A percentile compares a stretch with the other conserved stretches of the same genome.
phyloP scores from a whole-genome alignment of 106 monocot species.

The Alisma plantagoaquatica region DNA sequence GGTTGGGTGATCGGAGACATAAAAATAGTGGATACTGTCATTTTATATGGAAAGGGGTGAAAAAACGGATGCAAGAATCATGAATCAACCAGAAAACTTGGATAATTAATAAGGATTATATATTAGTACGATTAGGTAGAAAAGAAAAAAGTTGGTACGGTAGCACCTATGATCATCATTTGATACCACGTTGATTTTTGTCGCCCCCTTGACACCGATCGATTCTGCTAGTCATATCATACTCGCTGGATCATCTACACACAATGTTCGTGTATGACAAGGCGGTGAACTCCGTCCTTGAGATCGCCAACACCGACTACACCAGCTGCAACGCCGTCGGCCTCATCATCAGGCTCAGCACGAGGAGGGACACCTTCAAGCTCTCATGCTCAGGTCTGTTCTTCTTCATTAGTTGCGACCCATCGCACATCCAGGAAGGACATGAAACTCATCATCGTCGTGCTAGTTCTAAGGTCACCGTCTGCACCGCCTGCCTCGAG shows the following conservation, averaged over 20 bases:
- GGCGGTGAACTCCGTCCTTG: slow-evolving; percentile 41
- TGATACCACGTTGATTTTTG: neutral
- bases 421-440: slow-evolving; percentile 25
- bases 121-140: too few relatives aligned
- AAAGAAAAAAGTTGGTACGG: too few relatives aligned
- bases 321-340: slow-evolving; percentile 30
- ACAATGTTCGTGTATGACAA: slow-evolving; percentile 65
- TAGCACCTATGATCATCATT: too few relatives aligned
- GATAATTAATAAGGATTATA: too few relatives aligned
- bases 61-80: too few relatives aligned
- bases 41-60: too few relatives aligned
- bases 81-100: too few relatives aligned
- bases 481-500: neutral
- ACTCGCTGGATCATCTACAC: neutral
- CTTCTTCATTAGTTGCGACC: slow-evolving; percentile 51
- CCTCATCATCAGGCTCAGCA: slow-evolving; percentile 21
- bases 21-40: too few relatives aligned
- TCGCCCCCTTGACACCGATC: too few relatives aligned
- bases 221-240: neutral
- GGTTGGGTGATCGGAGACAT: too few relatives aligned
- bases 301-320: slow-evolving; percentile 29
- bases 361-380: slow-evolving; percentile 26
- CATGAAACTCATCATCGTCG: slow-evolving; percentile 44
- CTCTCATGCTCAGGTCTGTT: slow-evolving; percentile 39
- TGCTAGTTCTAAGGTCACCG: neutral